These are phyloP conservation scores for Microcyclosporella mali DNA, from an alignment of 2,329 filamentous ascomycete species.

Conservation along the genomic window DNA sequence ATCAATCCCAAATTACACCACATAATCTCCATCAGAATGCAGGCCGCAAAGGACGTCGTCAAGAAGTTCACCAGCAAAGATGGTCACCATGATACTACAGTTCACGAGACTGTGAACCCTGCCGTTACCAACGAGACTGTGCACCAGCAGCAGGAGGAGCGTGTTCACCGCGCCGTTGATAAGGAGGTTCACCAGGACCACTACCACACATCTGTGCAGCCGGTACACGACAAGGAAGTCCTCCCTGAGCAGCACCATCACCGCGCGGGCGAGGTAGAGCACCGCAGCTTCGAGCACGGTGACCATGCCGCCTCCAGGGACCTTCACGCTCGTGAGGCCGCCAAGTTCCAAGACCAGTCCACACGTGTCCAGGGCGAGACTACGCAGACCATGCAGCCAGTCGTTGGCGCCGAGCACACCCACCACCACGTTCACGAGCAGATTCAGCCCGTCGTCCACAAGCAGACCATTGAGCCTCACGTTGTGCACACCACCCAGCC, in stretches of 20 bases:
- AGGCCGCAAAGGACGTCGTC: conserved; percentile 59
- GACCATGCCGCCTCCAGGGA: conserved; percentile 45
- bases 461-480: conserved; percentile 19
- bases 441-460: conserved; percentile 26
- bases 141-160: conserved; percentile 5
- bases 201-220: conserved; percentile 27
- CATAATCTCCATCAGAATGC: conserved; percentile 42
- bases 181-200: conserved; percentile 21
- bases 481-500: conserved; percentile 25
- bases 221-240: conserved; percentile 19
- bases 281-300: conserved; percentile 58
- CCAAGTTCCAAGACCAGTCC: conserved; percentile 49
- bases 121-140: conserved; percentile 13
- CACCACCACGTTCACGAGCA: conserved; percentile 26
- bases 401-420: conserved; percentile 18
- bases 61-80: conserved; percentile 53
- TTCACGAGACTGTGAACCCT: conserved; percentile 59
- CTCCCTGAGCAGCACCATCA: conserved; percentile 57
- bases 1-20: background rate
- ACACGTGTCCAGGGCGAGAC: conserved; percentile 41
- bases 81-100: conserved; percentile 63
- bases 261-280: conserved; percentile 53
- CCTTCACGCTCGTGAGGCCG: conserved; percentile 48
- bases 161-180: conserved; percentile 10
- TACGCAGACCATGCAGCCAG: conserved; percentile 12